Conservation (phyloP, 192 early-diverging fungal species). For the Podila clonocystis region DNA sequence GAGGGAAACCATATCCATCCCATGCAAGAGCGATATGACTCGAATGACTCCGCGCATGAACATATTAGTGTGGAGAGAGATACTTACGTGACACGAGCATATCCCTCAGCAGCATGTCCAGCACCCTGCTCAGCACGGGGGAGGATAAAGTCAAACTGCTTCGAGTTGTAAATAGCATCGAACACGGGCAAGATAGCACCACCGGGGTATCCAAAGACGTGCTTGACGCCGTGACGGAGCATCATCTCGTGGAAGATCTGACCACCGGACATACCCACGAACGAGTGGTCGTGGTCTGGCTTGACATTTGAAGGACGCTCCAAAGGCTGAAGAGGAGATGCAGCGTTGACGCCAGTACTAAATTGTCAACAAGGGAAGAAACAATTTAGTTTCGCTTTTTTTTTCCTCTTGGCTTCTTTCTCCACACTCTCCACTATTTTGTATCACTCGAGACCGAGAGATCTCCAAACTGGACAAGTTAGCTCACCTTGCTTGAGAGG, state of each 20-base stretch:
- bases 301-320: conserved; percentile 14
- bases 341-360: conserved; percentile 5
- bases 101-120: conserved; percentile 98
- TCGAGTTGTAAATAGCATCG: conserved; percentile 96
- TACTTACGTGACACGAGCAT: conserved; percentile 86
- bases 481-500: conserved; percentile 16
- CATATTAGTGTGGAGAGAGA: background rate
- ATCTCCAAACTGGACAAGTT: background rate
- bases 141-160: conserved; percentile 96
- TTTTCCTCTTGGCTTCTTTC: too few species aligned
- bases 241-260: conserved; percentile 99
- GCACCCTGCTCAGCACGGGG: conserved; percentile 99
- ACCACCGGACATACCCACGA: conserved; percentile 97
- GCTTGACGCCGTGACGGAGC: conserved; percentile 91
- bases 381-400: background rate
- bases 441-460: background rate
- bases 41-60: too few species aligned
- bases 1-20: conserved; percentile 23
- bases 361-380: background rate
- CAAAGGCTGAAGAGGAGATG: conserved; percentile 33
- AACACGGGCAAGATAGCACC: conserved; percentile 99
- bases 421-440: too few species aligned
- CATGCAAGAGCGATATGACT: background rate
- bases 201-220: conserved; percentile 98
- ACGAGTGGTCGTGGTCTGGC: conserved; percentile 76